Evolutionary conservation across 1,284 basidiomycete species (phyloP).

Genomic region (Austroboletus rostrupii): DNA sequence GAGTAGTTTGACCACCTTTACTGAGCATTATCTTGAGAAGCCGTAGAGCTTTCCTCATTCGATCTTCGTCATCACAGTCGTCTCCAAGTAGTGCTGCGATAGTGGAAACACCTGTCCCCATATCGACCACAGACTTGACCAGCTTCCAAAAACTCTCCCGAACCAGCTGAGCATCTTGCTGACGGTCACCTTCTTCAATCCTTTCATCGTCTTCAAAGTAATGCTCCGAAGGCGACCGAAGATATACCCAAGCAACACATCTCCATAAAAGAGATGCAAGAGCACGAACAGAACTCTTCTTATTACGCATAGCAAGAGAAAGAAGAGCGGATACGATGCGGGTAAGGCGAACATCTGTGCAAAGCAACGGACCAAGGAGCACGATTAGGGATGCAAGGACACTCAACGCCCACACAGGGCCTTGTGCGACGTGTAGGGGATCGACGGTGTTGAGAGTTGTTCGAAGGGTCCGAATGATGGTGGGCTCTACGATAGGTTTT

Average conservation of each 20-base stretch:
- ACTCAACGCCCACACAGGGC: slow-evolving; percentile 69
- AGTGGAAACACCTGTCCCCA: slow-evolving; percentile 55
- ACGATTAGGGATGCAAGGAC: slow-evolving; percentile 61
- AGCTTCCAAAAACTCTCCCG: slow-evolving; percentile 48
- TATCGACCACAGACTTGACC: slow-evolving; percentile 50
- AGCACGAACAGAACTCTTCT: slow-evolving; percentile 57
- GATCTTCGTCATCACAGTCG: slow-evolving; percentile 37
- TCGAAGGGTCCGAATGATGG: slow-evolving; percentile 60
- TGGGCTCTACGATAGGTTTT: slow-evolving; percentile 36
- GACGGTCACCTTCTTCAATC: slow-evolving; percentile 31
- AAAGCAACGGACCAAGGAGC: slow-evolving; percentile 54
- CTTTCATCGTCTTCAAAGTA: slow-evolving; percentile 35
- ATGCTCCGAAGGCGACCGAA: slow-evolving; percentile 44
- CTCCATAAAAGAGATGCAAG: slow-evolving; percentile 63
- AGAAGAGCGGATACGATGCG: slow-evolving; percentile 49
- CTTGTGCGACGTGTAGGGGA: slow-evolving; percentile 57
- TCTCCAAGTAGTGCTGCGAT: slow-evolving; percentile 51
- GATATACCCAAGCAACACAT: slow-evolving; percentile 57
- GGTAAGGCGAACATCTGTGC: slow-evolving; percentile 42
- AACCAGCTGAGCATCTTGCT: slow-evolving; percentile 27
- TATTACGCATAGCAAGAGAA: slow-evolving; percentile 51
- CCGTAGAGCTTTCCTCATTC: slow-evolving; percentile 39
- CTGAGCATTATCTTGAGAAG: slow-evolving; percentile 53
- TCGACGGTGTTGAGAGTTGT: slow-evolving; percentile 53
- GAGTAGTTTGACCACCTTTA: slow-evolving; percentile 46